These are phyloP conservation scores for Paxillus ammoniavirescens DNA, from an alignment of 768 basidiomycete genomes.

Conservation along the genomic window DNA sequence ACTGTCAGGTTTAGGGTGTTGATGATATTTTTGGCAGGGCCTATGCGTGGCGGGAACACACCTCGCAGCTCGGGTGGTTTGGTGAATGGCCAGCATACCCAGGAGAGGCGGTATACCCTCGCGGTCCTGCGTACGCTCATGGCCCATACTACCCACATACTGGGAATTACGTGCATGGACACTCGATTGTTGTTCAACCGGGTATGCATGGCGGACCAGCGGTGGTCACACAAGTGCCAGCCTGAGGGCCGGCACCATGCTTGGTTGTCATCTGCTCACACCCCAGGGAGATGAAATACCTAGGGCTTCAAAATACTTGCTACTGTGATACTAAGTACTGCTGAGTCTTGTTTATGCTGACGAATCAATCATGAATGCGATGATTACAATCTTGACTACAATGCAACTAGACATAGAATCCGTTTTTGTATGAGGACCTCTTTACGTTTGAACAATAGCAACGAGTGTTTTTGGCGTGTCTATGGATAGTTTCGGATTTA, in stretches of 20 bases:
- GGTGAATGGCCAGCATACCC: slow-evolving; percentile 65
- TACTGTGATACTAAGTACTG: too few relatives aligned
- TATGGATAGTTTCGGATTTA: background rate
- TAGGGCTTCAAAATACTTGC: too few relatives aligned
- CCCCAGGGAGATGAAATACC: too few relatives aligned
- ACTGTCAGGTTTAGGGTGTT: background rate
- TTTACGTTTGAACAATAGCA: slow-evolving; percentile 14
- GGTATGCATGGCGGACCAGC: slow-evolving; percentile 58
- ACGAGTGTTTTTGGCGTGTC: too few relatives aligned
- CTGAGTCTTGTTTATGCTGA: background rate
- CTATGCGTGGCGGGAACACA: slow-evolving; percentile 34
- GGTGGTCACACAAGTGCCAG: slow-evolving; percentile 53
- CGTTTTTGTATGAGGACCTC: slow-evolving; percentile 4
- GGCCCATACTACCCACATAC: slow-evolving; percentile 33
- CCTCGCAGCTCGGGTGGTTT: slow-evolving; percentile 73
- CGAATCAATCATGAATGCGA: slow-evolving; percentile 1
- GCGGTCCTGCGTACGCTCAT: slow-evolving; percentile 24
- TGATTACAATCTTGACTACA: background rate
- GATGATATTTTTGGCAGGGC: slow-evolving; percentile 10
- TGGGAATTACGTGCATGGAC: slow-evolving; percentile 48
- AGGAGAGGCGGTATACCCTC: slow-evolving; percentile 22
- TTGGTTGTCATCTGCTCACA: background rate
- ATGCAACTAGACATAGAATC: background rate
- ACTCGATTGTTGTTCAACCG: slow-evolving; percentile 68
- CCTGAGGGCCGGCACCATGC: slow-evolving; percentile 2